These are phyloP conservation scores for Nicotiana paniculata DNA, from an alignment of 257 asterid genomes.

Conservation along the genomic window DNA sequence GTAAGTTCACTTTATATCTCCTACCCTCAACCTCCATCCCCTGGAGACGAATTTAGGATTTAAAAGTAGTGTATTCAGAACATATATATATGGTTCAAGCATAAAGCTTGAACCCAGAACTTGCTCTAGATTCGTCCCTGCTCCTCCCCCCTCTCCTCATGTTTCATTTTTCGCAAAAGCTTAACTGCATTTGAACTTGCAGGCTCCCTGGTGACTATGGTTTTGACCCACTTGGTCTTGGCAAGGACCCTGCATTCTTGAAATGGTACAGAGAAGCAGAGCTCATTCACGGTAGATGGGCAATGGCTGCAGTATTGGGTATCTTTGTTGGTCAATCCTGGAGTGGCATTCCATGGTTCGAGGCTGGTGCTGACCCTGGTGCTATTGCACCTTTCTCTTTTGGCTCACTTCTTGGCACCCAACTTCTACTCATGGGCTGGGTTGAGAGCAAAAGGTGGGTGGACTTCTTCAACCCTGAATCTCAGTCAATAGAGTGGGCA, in stretches of 20 bases:
- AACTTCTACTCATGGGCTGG: constrained; percentile 96
- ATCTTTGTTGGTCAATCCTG: constrained; percentile 93
- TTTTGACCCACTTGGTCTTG: constrained; percentile 91
- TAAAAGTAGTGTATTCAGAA: too few relatives aligned
- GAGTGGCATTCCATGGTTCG: constrained; percentile 95
- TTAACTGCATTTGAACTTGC: background rate
- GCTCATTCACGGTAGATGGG: constrained; percentile 98
- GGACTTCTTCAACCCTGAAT: constrained; percentile 87
- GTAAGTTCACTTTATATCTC: constrained; percentile 37
- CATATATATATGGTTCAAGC: background rate
- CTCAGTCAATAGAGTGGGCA: constrained; percentile 93
- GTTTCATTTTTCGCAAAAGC: background rate
- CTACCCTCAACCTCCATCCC: background rate
- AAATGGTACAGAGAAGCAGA: constrained; percentile 99
- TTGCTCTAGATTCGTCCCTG: background rate
- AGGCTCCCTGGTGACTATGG: constrained; percentile 97
- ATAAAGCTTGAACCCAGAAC: background rate
- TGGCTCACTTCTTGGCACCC: constrained; percentile 87
- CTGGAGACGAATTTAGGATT: background rate
- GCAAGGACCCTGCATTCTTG: constrained; percentile 92
- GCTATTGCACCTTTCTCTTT: constrained; percentile 94
- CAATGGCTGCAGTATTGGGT: constrained; percentile 88
- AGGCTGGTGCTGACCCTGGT: constrained; percentile 91
- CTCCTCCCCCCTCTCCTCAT: background rate
- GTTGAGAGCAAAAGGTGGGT: constrained; percentile 99